Conservation (phyloP, 768 basidiomycete genomes). For the Boletus rubroflammeus region DNA sequence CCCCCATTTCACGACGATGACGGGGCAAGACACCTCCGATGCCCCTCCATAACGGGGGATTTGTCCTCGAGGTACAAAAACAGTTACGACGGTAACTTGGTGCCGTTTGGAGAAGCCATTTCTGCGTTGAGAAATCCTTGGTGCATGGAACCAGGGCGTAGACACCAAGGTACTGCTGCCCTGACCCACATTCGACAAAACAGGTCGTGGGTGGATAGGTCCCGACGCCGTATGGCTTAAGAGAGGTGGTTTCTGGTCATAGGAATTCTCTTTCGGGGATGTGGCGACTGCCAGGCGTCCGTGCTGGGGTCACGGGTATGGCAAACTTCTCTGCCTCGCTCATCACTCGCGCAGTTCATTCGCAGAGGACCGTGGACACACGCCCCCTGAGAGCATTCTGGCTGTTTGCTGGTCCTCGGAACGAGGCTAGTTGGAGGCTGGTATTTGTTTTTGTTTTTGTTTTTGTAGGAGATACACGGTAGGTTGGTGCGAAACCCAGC, state of each 20-base stretch:
- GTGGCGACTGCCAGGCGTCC: conserved; percentile 7
- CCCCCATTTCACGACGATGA: conserved; percentile 6
- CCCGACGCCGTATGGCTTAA: conserved; percentile 2
- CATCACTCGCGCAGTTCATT: conserved; percentile 18
- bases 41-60: background rate
- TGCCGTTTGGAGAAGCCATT: background rate
- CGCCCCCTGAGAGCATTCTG: conserved; percentile 1
- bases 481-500: conserved; percentile 16
- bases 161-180: background rate
- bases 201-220: background rate
- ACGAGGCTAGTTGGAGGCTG: background rate
- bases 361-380: conserved; percentile 9
- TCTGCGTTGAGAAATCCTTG: background rate
- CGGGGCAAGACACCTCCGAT: background rate
- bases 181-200: conserved; percentile 8
- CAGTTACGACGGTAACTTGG: background rate
- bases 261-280: conserved; percentile 8
- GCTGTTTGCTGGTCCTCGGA: background rate
- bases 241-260: conserved; percentile 6
- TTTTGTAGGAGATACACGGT: background rate
- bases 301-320: conserved; percentile 17
- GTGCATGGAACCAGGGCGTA: background rate
- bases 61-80: conserved; percentile 2
- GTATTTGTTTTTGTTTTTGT: conserved; percentile 24
- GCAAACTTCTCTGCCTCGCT: conserved; percentile 20